These are phyloP conservation scores for Alternaria ethzedia DNA, from an alignment of 2,329 filamentous ascomycete genomes.

Conservation along the genomic window DNA sequence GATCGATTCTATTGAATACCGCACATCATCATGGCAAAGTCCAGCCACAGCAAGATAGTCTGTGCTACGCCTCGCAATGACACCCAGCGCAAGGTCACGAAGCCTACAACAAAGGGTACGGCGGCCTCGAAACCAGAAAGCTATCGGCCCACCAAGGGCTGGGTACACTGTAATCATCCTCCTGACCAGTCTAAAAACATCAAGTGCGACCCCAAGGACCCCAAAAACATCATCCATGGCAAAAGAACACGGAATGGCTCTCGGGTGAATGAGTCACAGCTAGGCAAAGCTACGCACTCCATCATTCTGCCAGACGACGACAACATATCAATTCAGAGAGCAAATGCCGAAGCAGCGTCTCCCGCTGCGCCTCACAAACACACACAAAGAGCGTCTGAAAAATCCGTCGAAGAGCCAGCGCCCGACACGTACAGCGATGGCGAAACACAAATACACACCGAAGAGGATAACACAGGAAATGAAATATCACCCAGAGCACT, in stretches of 20 bases:
- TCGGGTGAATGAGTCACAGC: neutral
- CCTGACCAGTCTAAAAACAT: neutral
- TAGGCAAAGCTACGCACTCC: neutral
- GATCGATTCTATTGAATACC: neutral
- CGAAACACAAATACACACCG: too few relatives aligned
- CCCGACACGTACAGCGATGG: too few relatives aligned
- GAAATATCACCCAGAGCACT: neutral
- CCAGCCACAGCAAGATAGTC: neutral
- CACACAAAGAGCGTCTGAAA: rapidly evolving
- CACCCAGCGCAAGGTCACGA: neutral
- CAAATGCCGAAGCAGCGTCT: neutral
- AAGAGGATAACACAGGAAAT: neutral
- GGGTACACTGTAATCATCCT: neutral
- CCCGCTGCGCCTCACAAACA: neutral
- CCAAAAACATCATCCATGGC: neutral
- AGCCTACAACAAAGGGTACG: neutral
- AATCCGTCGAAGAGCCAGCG: neutral
- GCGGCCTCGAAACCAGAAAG: neutral
- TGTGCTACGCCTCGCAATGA: neutral
- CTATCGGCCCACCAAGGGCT: neutral
- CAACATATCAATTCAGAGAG: neutral
- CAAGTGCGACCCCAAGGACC: neutral
- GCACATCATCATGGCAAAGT: neutral
- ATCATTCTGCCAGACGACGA: neutral
- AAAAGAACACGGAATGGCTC: neutral